Base-by-base conservation (phyloP, 805 yeast species). In the Saturnispora serradocipensis region DNA sequence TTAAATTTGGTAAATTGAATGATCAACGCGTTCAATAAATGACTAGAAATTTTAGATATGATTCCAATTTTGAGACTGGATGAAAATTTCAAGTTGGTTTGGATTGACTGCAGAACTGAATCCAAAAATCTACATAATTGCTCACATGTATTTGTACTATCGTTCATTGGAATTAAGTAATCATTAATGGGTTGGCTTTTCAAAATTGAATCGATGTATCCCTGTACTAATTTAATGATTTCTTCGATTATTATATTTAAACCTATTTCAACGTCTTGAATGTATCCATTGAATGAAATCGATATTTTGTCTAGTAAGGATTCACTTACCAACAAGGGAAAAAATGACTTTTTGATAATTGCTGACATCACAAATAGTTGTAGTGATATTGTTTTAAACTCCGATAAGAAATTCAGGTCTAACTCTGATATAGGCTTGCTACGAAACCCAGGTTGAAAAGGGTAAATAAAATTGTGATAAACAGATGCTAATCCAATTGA, bases 401-500 rank as follows among this genome's bases (percentile, higher is more conserved):
- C 61, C 1, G 54, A 55, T 48, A 64, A 46, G 25, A 61, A 63
- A 20, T 47, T 48, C 25, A 61, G 51, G 48, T 53, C 53, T 3
- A 55, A 34, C 9, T 55, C 48, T 44, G 63, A 63, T 39, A 63
- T 61, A 2, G 67, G 58, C 25, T 55, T 54, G 38, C 59, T 58
- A 27, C 58, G 58, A 34, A 61, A 61, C 44, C 62, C 64, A 34
- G 62, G 67, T 5, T 57, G 51, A 20, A 49, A 49, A 43, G 51
- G 51, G 16, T 60, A 49, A 13, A 67, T 57, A 8, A 64, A 66
- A 42, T 56, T 59, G 42, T 61, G 59, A 50, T 80, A 85, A 1
- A 88, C 74, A 3, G 81, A 79, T 58, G 88, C 96, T 40, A 90
- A 65, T 0, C 88, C 89, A 15, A 81, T 72, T 39, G 86, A 89